Conservation (phyloP, 441 rosid species). For the Metrosideros polymorpha region DNA sequence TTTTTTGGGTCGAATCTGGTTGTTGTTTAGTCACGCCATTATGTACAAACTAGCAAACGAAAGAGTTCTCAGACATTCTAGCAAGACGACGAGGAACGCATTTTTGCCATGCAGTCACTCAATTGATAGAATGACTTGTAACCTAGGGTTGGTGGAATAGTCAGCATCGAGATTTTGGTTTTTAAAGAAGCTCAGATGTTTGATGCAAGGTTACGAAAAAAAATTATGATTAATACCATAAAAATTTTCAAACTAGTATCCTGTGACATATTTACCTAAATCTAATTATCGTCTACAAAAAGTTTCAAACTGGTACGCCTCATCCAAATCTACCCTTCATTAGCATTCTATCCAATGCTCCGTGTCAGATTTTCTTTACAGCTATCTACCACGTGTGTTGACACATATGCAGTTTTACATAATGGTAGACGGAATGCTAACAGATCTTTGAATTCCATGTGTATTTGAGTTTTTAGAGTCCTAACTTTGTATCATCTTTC, state of each 20-base stretch:
- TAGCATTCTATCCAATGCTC: background rate
- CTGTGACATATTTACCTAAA: background rate
- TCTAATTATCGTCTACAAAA: background rate
- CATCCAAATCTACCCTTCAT: background rate
- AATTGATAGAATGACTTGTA: background rate
- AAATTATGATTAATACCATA: no score
- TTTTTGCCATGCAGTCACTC: background rate
- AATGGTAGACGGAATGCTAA: background rate
- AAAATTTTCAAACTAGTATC: background rate
- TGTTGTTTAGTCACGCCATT: background rate
- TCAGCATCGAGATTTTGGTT: background rate
- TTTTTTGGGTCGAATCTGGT: no score
- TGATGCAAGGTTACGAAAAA: background rate
- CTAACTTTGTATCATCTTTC: background rate
- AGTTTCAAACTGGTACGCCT: background rate
- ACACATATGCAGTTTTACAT: background rate
- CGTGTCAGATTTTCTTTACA: fast-evolving
- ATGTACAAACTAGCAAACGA: background rate
- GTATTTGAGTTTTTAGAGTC: background rate
- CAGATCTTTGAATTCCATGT: fast-evolving
- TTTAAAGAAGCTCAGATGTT: background rate
- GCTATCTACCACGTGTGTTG: fast-evolving
- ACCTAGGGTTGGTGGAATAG: background rate
- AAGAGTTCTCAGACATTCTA: background rate
- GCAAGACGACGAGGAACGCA: background rate